Evolutionary conservation across 805 yeast species (phyloP), one percentile per base, ranked within the genome.

Genomic region (Saturnispora silvae): DNA sequence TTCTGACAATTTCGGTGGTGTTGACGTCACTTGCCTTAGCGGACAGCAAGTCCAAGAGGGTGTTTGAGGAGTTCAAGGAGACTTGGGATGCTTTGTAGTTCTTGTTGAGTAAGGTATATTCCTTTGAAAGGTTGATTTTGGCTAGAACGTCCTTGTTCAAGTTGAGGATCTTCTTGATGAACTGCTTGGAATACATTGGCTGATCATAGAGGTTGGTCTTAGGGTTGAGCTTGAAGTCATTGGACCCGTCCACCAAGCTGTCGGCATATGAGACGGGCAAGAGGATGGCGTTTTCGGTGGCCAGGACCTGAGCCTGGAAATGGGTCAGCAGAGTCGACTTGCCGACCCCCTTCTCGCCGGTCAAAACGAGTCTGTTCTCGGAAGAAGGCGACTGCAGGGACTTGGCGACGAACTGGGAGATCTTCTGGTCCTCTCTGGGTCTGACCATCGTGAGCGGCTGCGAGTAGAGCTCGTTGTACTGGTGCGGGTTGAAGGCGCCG

Each of bases 301-400:
- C 57, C 24, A 64, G 49, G 8, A 60, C 52, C 33, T 81, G 56
- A 0, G 80, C 73, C 30, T 79, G 79, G 2, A 77, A 64, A 56
- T 86, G 95, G 0, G 87, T 57, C 33, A 86, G 49, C 27, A 78
- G 50, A 0, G 84, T 72, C 3, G 89, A 72, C 61, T 86, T 87
- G 6, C 96, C 96, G 9, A 72, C 67, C 34, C 95, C 95, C 31
- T 71, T 59, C 38, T 70, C 77, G 30, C 95, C 95, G 16, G 71
- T 54, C n/a, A 84, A 43, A 22, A 77, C 61, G 22, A 69, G 48
- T 47, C 79, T 66, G 50, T 75, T 79, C 10, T 57, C 45, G 11
- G 47, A 48, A 1, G 69, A 54, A 0, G 68, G 50, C 0, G 62
- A 33, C 0, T 41, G 35, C 3, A 48, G 43, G 19, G 69, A 53